Base-by-base conservation (phyloP, 768 basidiomycete species). In the Agaricus sinodeliciosus region DNA sequence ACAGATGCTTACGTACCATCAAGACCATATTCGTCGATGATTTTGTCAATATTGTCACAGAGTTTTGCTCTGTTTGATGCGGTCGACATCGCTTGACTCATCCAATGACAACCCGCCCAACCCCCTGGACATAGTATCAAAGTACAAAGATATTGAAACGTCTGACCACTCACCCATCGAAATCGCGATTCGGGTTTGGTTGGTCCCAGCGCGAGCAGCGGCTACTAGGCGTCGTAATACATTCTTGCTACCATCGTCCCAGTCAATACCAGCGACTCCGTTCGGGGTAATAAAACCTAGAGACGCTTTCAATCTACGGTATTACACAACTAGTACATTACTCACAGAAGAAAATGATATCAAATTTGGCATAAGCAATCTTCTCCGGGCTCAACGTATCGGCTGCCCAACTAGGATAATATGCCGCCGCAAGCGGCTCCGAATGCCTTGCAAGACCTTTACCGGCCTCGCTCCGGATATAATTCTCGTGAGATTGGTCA, bases 261-360 rank as follows among this genome's bases (percentile, higher is more conserved):
- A 83, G 37, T 71, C 66, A 18, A 88, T 65, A 11, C 66, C 68
- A 51, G 69, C 71, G 36, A 75, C 72, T 7, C 79, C 78, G 49
- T 77, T 83, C 4, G 85, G 83, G 6, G 78, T 75, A 12, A 80
- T 83, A 59, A 87, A 90, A 3, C 85, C 85, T 84, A 45, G 39
- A 66, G 63, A 35, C 36, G 51, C 9, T 54, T 47, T 49, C 43
- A 59, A 41, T 39, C 28, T 36, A 41, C 34, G 12, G 27, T 19
- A 43, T 51, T 13, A 27, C 5, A 48, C 31, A 13, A 25, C 7
- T 35, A 25, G 43, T 34, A 37, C 31, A 11, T 34, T 31, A 56
- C 64, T 19, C 43, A 84, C 82, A 79, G 55, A 82, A 87, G 63
- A 82, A 80, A 41, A 87, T 67, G 50, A 85, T 74, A 63, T 87